These are phyloP conservation scores for Rubia tinctorum DNA, from an alignment of 305 asterid genomes.

Conservation along the genomic window DNA sequence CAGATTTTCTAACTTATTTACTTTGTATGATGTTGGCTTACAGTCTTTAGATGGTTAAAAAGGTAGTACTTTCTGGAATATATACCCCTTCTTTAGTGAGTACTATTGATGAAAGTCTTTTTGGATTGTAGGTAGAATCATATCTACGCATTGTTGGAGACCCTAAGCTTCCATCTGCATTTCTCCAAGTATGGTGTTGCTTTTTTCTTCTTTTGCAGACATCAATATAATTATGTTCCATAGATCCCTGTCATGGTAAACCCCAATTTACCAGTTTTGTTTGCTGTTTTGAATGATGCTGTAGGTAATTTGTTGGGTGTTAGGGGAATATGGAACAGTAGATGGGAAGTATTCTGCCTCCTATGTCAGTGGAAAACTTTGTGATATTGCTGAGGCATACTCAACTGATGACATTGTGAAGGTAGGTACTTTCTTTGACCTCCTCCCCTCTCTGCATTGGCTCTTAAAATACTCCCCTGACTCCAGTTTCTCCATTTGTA, in stretches of 20 bases:
- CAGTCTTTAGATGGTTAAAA: neutral
- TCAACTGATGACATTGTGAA: constrained; percentile 85
- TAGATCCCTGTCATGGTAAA: constrained; percentile 10
- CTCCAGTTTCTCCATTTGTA: neutral
- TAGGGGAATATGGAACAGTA: constrained; percentile 97
- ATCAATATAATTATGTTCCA: neutral
- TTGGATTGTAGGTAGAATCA: constrained; percentile 84
- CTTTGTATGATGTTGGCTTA: neutral
- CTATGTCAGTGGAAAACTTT: constrained; percentile 84
- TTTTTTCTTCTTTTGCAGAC: constrained; percentile 9
- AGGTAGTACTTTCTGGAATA: neutral
- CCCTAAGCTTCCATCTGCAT: constrained; percentile 95
- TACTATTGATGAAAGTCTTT: neutral
- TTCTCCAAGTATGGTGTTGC: constrained; percentile 70
- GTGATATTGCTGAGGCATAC: constrained; percentile 93
- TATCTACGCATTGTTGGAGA: constrained; percentile 85
- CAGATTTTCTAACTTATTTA: constrained; percentile 15
- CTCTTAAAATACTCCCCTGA: neutral
- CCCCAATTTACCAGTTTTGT: neutral
- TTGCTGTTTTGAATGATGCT: constrained; percentile 2
- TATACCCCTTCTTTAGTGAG: neutral
- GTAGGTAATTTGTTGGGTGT: constrained; percentile 98
- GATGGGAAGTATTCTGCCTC: constrained; percentile 94
- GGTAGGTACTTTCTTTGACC: constrained; percentile 40
- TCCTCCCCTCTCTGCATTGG: neutral